Percentiles rank a stretch among this genome's conserved stretches.
Conservation (phyloP, 169 alveolate species). For the Eimeria necatrix region DNA sequence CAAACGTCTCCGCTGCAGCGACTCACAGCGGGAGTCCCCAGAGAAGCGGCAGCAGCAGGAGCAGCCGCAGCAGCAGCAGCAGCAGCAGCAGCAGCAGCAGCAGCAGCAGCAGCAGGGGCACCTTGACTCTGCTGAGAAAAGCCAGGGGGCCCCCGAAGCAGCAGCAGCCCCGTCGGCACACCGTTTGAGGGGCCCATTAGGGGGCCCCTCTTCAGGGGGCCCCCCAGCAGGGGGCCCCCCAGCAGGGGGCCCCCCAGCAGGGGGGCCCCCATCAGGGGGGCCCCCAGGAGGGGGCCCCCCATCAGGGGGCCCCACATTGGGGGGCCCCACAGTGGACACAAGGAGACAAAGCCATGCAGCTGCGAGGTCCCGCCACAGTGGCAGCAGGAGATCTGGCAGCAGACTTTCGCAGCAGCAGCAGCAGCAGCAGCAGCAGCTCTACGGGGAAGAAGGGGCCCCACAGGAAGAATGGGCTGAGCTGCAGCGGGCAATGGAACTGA, state of each 20-base stretch:
- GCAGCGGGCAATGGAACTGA: conserved; percentile 42
- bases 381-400: conserved; percentile 14
- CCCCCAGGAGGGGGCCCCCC: too few relatives aligned
- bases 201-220: background rate
- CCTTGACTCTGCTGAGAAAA: background rate
- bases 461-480: conserved; percentile 50
- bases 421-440: background rate
- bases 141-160: background rate
- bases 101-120: conserved; percentile 32
- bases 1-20: conserved; percentile 11
- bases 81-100: conserved; percentile 44
- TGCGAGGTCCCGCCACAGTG: background rate
- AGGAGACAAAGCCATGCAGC: background rate
- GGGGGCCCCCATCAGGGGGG: too few relatives aligned
- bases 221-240: background rate
- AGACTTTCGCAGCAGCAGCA: conserved; percentile 51
- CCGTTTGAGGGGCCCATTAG: too few relatives aligned
- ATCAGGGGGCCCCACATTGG: too few relatives aligned
- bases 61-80: too few relatives aligned
- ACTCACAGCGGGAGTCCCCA: conserved; percentile 14
- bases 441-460: background rate
- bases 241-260: too few relatives aligned
- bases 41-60: too few relatives aligned
- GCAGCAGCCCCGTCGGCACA: background rate
- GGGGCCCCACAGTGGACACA: background rate